phyloP scores from a whole-genome alignment of 805 yeast species.

The Myxozyma mucilagina region DNA sequence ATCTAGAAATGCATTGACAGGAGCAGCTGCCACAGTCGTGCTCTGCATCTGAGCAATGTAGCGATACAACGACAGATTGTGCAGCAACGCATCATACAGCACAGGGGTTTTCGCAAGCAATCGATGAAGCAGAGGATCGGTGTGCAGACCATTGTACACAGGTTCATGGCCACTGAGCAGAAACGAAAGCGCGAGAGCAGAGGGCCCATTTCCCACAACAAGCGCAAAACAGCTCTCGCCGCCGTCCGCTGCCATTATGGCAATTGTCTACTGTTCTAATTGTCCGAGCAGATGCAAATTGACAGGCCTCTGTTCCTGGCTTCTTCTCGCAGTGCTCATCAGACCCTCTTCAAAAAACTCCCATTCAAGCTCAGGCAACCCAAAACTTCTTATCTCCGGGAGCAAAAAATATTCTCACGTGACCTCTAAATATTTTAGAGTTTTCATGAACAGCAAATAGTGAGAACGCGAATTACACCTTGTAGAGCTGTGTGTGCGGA shows the following conservation, averaged over 20 bases:
- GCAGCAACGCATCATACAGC: constrained; percentile 18
- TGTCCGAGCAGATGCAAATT: background rate
- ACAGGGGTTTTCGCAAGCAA: background rate
- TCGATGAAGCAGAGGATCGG: constrained; percentile 13
- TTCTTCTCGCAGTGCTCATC: too few species aligned
- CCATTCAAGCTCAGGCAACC: too few species aligned
- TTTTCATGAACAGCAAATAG: too few species aligned
- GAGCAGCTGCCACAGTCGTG: constrained; percentile 25
- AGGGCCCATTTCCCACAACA: constrained; percentile 39
- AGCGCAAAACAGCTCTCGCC: constrained; percentile 2
- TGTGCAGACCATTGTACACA: constrained; percentile 38
- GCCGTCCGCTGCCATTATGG: constrained; percentile 1
- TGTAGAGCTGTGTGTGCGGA: too few species aligned
- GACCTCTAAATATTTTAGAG: too few species aligned
- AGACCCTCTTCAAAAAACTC: too few species aligned
- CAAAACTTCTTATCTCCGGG: too few species aligned
- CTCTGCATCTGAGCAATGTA: constrained; percentile 32
- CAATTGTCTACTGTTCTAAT: background rate
- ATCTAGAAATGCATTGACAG: constrained; percentile 37
- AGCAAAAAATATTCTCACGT: too few species aligned
- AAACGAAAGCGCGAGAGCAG: constrained; percentile 39
- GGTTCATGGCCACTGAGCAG: constrained; percentile 40
- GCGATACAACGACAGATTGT: constrained; percentile 28
- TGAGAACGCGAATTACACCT: too few species aligned
- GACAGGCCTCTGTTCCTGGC: background rate